A percentile compares a stretch with the other conserved stretches of the same genome.
Evolutionary conservation across 441 rosid genomes (phyloP).

Genomic region (Jatropha multifida): DNA sequence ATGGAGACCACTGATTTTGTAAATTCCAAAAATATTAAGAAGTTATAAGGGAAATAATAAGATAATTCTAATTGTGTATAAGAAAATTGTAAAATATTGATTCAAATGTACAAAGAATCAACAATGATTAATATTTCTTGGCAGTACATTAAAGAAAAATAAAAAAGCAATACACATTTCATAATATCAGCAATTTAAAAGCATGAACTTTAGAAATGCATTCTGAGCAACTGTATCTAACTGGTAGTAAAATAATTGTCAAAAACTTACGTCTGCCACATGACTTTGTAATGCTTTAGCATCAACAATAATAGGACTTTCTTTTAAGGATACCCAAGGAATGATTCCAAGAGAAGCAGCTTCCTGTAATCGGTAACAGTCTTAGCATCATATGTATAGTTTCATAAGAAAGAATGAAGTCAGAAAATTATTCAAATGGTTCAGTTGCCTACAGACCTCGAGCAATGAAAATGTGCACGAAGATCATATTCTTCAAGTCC

Average conservation of each 20-base stretch:
- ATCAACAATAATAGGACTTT: constrained; percentile 63
- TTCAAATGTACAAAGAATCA: background rate
- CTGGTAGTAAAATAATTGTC: background rate
- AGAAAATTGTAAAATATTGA: too few species aligned
- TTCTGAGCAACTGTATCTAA: background rate
- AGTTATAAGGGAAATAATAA: too few species aligned
- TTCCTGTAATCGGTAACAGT: constrained; percentile 49
- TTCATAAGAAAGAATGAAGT: constrained; percentile 12
- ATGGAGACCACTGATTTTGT: too few species aligned
- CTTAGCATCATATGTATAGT: constrained; percentile 2
- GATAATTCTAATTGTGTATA: too few species aligned
- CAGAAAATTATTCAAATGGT: constrained; percentile 10
- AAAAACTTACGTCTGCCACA: constrained; percentile 56
- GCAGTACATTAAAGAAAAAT: background rate
- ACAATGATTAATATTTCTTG: background rate
- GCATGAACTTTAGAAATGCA: background rate
- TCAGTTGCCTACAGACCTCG: constrained; percentile 51
- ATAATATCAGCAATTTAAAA: background rate
- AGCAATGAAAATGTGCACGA: constrained; percentile 76
- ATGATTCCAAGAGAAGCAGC: constrained; percentile 76
- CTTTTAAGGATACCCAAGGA: constrained; percentile 61
- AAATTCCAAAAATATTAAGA: too few species aligned
- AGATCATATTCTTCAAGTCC: constrained; percentile 97
- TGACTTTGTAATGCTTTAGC: constrained; percentile 54
- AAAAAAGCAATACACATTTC: background rate